phyloP scores from a whole-genome alignment of 208 protist species.

The Crithidia thermophila region DNA sequence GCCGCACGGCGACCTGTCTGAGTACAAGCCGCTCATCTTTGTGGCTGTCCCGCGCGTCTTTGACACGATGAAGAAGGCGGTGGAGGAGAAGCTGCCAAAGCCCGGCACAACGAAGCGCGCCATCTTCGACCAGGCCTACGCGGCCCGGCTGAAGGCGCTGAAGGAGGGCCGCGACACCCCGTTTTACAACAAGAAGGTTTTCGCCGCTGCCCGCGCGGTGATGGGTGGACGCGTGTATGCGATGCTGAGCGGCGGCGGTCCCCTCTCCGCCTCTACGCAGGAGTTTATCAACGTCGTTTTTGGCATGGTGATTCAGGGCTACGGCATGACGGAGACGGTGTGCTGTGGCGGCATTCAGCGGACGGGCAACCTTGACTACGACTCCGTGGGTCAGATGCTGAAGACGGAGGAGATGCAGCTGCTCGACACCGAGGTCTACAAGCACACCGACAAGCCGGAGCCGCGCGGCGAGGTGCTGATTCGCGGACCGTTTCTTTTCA shows the following conservation, averaged over 20 bases:
- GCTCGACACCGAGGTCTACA: conserved; percentile 82
- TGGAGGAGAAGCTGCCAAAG: conserved; percentile 68
- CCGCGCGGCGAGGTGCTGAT: conserved; percentile 81
- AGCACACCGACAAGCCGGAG: conserved; percentile 74
- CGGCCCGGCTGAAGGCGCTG: conserved; percentile 60
- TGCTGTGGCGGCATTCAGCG: conserved; percentile 65
- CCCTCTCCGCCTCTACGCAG: conserved; percentile 69
- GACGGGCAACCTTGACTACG: conserved; percentile 63
- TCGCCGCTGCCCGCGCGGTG: conserved; percentile 47
- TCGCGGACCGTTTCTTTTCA: conserved; percentile 75
- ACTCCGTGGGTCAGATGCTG: conserved; percentile 73
- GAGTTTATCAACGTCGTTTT: conserved; percentile 89
- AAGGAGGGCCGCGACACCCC: conserved; percentile 76
- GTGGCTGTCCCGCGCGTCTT: conserved; percentile 89
- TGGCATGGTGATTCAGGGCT: conserved; percentile 84
- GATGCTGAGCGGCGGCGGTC: conserved; percentile 85
- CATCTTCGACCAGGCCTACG: conserved; percentile 80
- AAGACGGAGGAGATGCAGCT: conserved; percentile 90
- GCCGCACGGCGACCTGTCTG: conserved; percentile 79
- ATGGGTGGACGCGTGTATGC: conserved; percentile 75
- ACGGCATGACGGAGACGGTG: conserved; percentile 89
- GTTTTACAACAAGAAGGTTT: conserved; percentile 82
- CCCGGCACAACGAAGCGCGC: conserved; percentile 53
- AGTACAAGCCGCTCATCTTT: conserved; percentile 74
- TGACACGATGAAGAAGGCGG: conserved; percentile 81